Evolutionary conservation across 495 filamentous ascomycete genomes (phyloP), one percentile per base, ranked within the genome.

Genomic region (Lasiosphaeria ovina): DNA sequence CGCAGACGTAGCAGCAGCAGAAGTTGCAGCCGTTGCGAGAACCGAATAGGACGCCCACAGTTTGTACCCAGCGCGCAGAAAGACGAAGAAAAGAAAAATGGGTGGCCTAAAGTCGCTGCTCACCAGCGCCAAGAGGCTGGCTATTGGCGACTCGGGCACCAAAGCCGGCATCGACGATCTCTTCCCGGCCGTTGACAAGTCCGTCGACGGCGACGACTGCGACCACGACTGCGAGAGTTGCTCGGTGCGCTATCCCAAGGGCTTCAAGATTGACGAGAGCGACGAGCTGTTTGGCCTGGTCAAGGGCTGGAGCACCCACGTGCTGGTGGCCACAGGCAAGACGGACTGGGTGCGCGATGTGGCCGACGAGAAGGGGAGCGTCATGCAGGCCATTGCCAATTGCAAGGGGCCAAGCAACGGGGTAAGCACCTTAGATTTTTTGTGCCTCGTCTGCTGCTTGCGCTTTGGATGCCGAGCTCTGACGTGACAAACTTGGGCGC

Each of bases 311-410:
- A 85, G 85, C 55, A 93, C 90, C 16, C 94, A 98, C 72, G 68
- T 96, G 57, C 80, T 98, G 44, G 91, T 98, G 16, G 94, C 93
- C 10, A 98, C 94, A 2, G 92, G 92, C 45, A 96, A 97, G 78
- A 86, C 87, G 31, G 95, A 98, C 75, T 98, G 94, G 94, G 87
- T 93, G 65, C 76, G 89, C 51, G 88, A 96, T 75, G 89, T 98
- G 12, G 87, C 85, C 49, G 90, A 98, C 65, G 94, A 98, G 77
- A 84, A 86, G 73, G 95, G 92, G 1, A 96, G 92, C 69, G 84
- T 98, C 34, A 98, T 98, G 94, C 87, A 95, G 76, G 95, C 93
- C 7, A 84, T 98, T 68, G 85, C 81, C 6, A 74, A 76, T 9
- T 75, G 86, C 34, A 82, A 84, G 66, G 67, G 57, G 54, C 87